Percentiles rank a stretch among this genome's conserved stretches.
These are phyloP conservation scores for Psilocybe cyanescens DNA, from an alignment of 768 basidiomycete species.

Conservation along the genomic window DNA sequence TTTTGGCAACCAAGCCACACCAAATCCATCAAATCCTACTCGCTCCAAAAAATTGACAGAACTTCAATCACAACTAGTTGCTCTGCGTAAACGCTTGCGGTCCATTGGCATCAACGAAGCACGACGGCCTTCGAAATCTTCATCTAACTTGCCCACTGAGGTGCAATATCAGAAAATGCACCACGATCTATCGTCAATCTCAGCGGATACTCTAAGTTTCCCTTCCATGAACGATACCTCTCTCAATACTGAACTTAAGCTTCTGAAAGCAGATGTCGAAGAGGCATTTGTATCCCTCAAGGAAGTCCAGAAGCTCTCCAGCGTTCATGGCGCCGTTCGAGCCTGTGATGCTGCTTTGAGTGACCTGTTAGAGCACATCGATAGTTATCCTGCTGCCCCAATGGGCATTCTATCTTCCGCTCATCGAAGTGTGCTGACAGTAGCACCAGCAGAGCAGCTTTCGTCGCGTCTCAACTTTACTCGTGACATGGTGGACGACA, in stretches of 20 bases:
- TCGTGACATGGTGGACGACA: constrained; percentile 47
- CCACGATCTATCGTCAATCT: constrained; percentile 48
- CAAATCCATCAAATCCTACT: constrained; percentile 31
- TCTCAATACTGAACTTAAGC: constrained; percentile 62
- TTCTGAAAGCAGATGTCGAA: constrained; percentile 62
- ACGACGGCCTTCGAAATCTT: constrained; percentile 45
- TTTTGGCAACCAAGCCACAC: constrained; percentile 50
- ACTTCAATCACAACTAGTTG: constrained; percentile 52
- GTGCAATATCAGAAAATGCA: constrained; percentile 52
- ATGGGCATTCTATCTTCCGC: constrained; percentile 51
- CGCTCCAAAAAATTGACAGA: constrained; percentile 45
- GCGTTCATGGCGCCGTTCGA: constrained; percentile 51
- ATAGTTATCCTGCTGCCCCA: constrained; percentile 76
- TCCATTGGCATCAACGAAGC: constrained; percentile 62
- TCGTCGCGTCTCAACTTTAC: constrained; percentile 68
- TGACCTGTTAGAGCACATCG: constrained; percentile 84
- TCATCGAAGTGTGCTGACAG: constrained; percentile 43
- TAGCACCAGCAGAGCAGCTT: constrained; percentile 71
- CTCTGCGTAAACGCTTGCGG: constrained; percentile 61
- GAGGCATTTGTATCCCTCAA: constrained; percentile 51
- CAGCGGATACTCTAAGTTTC: constrained; percentile 48
- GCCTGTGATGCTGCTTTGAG: constrained; percentile 78
- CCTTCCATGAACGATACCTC: constrained; percentile 45
- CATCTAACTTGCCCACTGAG: constrained; percentile 53
- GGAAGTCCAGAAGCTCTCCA: constrained; percentile 56